Percentiles rank a stretch among this genome's conserved stretches.
These are phyloP conservation scores for Medicago lupulina DNA, from an alignment of 306 rosid genomes.

Conservation along the genomic window DNA sequence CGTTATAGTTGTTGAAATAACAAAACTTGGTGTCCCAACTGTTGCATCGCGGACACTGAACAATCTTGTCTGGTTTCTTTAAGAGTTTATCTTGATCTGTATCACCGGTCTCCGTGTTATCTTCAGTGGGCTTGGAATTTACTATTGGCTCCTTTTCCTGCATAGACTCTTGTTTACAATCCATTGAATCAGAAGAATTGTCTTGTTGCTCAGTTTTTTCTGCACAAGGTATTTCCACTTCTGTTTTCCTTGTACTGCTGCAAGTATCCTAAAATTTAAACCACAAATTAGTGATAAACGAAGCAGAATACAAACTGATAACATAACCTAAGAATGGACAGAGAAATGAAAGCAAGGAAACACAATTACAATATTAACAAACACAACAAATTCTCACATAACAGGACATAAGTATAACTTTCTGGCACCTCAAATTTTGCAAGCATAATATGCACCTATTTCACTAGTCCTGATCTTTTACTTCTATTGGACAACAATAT, in stretches of 20 bases:
- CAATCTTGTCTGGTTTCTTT: slow-evolving; percentile 75
- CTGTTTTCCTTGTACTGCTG: slow-evolving; percentile 43
- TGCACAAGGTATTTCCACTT: slow-evolving; percentile 37
- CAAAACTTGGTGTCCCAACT: slow-evolving; percentile 79
- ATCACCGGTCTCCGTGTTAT: slow-evolving; percentile 32
- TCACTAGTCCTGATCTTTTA: neutral
- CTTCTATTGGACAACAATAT: neutral
- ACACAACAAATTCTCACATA: neutral
- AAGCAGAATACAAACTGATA: neutral
- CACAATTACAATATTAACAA: neutral
- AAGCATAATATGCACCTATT: neutral
- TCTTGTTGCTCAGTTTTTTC: slow-evolving; percentile 45
- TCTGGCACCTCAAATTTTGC: neutral
- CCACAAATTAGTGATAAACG: slow-evolving; percentile 27
- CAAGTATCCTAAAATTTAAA: slow-evolving; percentile 54
- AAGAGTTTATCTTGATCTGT: slow-evolving; percentile 58
- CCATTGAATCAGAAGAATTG: slow-evolving; percentile 39
- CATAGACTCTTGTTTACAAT: slow-evolving; percentile 40
- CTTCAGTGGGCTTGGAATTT: slow-evolving; percentile 36
- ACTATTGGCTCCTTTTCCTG: slow-evolving; percentile 36
- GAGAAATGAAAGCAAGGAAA: neutral
- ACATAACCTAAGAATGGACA: neutral
- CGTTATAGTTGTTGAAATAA: slow-evolving; percentile 83
- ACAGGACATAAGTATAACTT: neutral
- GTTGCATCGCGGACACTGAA: slow-evolving; percentile 79